Evolutionary conservation across 129 eudicot species (phyloP).

Genomic region (Centrapalus pauciflorus): DNA sequence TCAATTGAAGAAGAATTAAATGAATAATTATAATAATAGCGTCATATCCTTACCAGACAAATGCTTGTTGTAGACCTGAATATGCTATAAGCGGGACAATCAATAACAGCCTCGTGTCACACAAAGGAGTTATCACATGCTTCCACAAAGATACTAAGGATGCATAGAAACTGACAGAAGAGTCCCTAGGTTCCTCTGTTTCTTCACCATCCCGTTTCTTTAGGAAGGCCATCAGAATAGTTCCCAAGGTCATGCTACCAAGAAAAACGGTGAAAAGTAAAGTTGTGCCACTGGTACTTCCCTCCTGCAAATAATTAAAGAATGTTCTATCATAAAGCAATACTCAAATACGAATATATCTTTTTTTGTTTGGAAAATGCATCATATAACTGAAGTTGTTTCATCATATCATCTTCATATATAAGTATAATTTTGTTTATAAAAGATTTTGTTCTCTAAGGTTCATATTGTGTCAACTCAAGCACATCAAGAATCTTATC

Average conservation of each 20-base stretch:
- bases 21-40: conserved; percentile 1
- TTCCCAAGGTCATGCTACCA: conserved; percentile 78
- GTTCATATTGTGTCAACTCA: neutral
- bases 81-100: conserved; percentile 87
- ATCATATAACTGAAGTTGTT: conserved; percentile 1
- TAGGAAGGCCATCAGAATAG: conserved; percentile 83
- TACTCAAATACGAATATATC: conserved; percentile 4
- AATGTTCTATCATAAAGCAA: neutral
- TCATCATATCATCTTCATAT: neutral
- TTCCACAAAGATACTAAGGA: conserved; percentile 46
- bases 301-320: conserved; percentile 55
- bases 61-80: conserved; percentile 98
- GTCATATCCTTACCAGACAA: conserved; percentile 68
- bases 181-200: conserved; percentile 42
- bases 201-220: conserved; percentile 60
- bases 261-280: conserved; percentile 71
- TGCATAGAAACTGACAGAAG: conserved; percentile 36
- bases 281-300: conserved; percentile 82
- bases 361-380: neutral
- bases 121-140: conserved; percentile 51
- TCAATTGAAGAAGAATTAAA: conserved; percentile 11
- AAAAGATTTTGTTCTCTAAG: too few relatives aligned
- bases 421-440: neutral
- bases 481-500: neutral
- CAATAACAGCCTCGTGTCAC: conserved; percentile 66